Percentiles rank a stretch among this genome's conserved stretches.
These are phyloP conservation scores for Aspergillus awamori DNA, from an alignment of 2,329 filamentous ascomycete genomes.

Conservation along the genomic window DNA sequence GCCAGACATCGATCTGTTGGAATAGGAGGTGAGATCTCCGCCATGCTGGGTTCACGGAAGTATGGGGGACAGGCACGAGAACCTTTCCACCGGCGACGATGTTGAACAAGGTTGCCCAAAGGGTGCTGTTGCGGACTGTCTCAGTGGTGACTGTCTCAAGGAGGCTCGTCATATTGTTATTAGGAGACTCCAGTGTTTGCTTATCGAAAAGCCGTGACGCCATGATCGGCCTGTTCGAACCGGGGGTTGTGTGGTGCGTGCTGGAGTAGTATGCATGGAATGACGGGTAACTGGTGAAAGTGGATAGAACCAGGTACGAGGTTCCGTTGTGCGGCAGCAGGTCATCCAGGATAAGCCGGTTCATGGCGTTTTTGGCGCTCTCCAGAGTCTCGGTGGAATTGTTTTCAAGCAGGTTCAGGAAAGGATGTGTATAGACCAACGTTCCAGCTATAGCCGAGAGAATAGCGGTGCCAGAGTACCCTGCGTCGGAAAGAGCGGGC, in stretches of 20 bases:
- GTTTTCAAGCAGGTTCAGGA: slow-evolving; percentile 13
- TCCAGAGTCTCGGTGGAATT: slow-evolving; percentile 9
- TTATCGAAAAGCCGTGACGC: slow-evolving; percentile 12
- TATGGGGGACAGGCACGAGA: slow-evolving; percentile 10
- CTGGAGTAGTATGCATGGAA: slow-evolving; percentile 11
- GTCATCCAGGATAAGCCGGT: slow-evolving; percentile 6
- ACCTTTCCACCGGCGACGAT: slow-evolving; percentile 20
- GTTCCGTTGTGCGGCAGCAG: slow-evolving; percentile 16
- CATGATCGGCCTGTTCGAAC: slow-evolving; percentile 5
- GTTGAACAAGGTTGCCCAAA: slow-evolving; percentile 6
- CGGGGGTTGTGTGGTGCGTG: slow-evolving; percentile 2
- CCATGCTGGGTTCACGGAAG: slow-evolving; percentile 20
- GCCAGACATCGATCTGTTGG: slow-evolving; percentile 8
- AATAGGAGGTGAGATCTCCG: slow-evolving; percentile 12
- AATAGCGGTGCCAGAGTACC: slow-evolving; percentile 14
- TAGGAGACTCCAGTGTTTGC: neutral
- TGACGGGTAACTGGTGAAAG: slow-evolving; percentile 3
- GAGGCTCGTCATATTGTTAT: neutral
- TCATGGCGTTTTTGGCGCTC: slow-evolving; percentile 11
- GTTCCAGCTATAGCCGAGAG: neutral
- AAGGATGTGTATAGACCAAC: slow-evolving; percentile 5
- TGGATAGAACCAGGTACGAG: neutral
- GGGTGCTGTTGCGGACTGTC: neutral
- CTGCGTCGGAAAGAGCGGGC: slow-evolving; percentile 15
- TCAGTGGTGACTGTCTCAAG: neutral